These are phyloP conservation scores for Haberlea rhodopensis DNA, from an alignment of 257 asterid species.

Conservation along the genomic window DNA sequence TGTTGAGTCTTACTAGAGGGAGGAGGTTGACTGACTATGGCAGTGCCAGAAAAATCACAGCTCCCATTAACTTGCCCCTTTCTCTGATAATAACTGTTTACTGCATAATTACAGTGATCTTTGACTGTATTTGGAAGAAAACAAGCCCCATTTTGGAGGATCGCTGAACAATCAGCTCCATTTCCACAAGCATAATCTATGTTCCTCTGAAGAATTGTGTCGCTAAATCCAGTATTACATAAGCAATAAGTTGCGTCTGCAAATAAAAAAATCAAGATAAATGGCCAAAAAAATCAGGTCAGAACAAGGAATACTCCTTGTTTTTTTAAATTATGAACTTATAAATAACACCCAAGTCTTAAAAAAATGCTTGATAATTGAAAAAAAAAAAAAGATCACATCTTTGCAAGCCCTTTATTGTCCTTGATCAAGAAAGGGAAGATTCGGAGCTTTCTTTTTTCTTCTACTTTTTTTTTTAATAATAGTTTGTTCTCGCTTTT, in stretches of 20 bases:
- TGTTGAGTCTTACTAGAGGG: constrained; percentile 47
- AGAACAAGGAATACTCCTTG: not conserved
- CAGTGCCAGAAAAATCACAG: constrained; percentile 72
- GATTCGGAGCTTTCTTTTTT: not conserved
- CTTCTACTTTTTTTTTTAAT: not conserved
- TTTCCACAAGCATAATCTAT: constrained; percentile 88
- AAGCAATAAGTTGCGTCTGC: constrained; percentile 65
- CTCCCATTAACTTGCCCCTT: constrained; percentile 42
- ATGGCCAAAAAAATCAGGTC: constrained; percentile 28
- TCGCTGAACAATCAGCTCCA: constrained; percentile 77
- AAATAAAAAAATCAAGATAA: not conserved
- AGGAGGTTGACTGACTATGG: constrained; percentile 29
- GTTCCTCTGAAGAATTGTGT: constrained; percentile 47
- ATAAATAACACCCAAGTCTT: not conserved
- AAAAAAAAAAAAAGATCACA: not conserved
- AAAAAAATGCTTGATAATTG: not conserved
- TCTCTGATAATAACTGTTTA: constrained; percentile 78
- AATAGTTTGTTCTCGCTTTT: not conserved
- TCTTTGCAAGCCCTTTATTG: not conserved
- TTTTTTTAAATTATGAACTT: too few relatives aligned
- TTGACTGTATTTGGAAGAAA: constrained; percentile 64
- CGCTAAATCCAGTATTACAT: constrained; percentile 52
- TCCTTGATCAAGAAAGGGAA: not conserved
- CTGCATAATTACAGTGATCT: constrained; percentile 91
- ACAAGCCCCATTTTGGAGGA: constrained; percentile 60